Evolutionary conservation across 495 filamentous ascomycete species (phyloP).

Genomic region (Xylaria bambusicola): DNA sequence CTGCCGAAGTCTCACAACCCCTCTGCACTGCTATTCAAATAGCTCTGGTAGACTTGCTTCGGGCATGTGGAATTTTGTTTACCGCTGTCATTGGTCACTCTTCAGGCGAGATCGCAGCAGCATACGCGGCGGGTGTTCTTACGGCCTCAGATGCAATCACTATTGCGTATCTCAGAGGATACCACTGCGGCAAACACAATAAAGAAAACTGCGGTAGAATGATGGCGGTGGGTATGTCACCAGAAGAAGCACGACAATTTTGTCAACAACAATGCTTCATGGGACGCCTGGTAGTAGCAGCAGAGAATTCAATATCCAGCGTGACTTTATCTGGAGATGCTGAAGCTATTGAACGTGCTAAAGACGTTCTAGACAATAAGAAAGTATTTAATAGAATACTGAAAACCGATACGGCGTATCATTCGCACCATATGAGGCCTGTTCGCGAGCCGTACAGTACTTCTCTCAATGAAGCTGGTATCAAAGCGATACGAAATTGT

Average conservation of each 20-base stretch:
- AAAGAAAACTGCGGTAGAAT: slow-evolving; percentile 29
- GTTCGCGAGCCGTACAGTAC: slow-evolving; percentile 14
- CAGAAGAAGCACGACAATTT: slow-evolving; percentile 41
- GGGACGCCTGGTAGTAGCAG: slow-evolving; percentile 40
- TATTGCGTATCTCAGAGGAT: slow-evolving; percentile 51
- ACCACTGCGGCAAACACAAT: neutral
- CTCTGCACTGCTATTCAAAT: slow-evolving; percentile 43
- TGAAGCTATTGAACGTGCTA: slow-evolving; percentile 29
- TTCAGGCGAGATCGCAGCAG: slow-evolving; percentile 54
- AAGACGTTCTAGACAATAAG: slow-evolving; percentile 42
- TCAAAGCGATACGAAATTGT: neutral
- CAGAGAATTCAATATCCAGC: slow-evolving; percentile 43
- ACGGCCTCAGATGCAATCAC: slow-evolving; percentile 39
- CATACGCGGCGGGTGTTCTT: slow-evolving; percentile 36
- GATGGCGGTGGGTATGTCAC: slow-evolving; percentile 48
- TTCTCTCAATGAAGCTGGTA: neutral
- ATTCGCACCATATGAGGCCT: slow-evolving; percentile 47
- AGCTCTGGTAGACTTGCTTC: slow-evolving; percentile 45
- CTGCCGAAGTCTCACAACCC: slow-evolving; percentile 38
- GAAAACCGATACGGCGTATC: slow-evolving; percentile 52
- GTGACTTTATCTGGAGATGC: slow-evolving; percentile 47
- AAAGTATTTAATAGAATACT: slow-evolving; percentile 40
- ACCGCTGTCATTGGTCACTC: slow-evolving; percentile 53
- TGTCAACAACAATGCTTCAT: slow-evolving; percentile 31
- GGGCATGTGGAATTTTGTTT: slow-evolving; percentile 44